Conservation (phyloP, 208 protist genomes). For the Trypanosoma boissoni region DNA sequence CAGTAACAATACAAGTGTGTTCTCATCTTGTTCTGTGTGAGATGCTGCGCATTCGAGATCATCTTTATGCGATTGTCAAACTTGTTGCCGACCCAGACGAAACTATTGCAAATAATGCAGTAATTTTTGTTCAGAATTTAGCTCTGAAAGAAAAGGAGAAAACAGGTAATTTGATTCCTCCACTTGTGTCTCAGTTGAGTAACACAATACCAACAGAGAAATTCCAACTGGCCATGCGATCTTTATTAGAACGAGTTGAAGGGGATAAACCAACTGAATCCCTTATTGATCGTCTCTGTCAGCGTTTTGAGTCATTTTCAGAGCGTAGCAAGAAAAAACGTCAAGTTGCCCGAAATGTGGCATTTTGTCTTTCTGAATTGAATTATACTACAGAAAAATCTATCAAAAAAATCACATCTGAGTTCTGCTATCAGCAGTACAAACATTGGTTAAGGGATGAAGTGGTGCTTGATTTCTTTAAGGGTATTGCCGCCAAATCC, state of each 20-base stretch:
- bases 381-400: slow-evolving; percentile 77
- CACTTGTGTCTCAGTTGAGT: slow-evolving; percentile 74
- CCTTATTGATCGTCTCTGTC: slow-evolving; percentile 81
- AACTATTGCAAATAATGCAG: slow-evolving; percentile 78
- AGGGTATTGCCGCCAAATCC: slow-evolving; percentile 70
- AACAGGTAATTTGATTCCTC: slow-evolving; percentile 87
- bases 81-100: slow-evolving; percentile 86
- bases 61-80: slow-evolving; percentile 84
- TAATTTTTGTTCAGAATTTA: slow-evolving; percentile 88
- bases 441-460: slow-evolving; percentile 79
- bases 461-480: slow-evolving; percentile 78
- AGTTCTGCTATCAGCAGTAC: slow-evolving; percentile 87
- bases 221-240: slow-evolving; percentile 83
- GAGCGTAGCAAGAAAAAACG: slow-evolving; percentile 73
- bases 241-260: slow-evolving; percentile 83
- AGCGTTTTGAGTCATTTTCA: slow-evolving; percentile 79
- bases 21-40: slow-evolving; percentile 87
- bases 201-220: slow-evolving; percentile 72
- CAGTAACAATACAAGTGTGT: slow-evolving; percentile 90
- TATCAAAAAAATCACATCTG: slow-evolving; percentile 77
- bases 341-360: slow-evolving; percentile 71
- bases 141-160: slow-evolving; percentile 88
- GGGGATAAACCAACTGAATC: slow-evolving; percentile 89
- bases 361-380: slow-evolving; percentile 83
- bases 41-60: slow-evolving; percentile 88